Percentiles rank a stretch among this genome's conserved stretches.
phyloP scores from a whole-genome alignment of 441 rosid species.

The Syzygium malaccense region DNA sequence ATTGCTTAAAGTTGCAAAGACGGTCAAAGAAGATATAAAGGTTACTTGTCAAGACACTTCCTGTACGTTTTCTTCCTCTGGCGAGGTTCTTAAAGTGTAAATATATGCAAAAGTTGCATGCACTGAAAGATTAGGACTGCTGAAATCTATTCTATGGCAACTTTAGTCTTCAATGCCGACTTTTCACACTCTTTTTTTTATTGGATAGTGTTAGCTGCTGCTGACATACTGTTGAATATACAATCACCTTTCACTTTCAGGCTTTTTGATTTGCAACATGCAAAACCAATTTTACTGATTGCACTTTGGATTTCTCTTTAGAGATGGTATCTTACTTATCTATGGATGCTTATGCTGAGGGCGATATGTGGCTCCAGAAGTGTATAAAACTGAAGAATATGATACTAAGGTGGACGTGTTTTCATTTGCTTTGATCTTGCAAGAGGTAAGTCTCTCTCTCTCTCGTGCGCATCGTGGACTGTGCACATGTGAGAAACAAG shows the following conservation, averaged over 20 bases:
- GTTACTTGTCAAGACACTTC: conserved; percentile 43
- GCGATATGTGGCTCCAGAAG: conserved; percentile 77
- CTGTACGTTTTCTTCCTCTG: conserved; percentile 32
- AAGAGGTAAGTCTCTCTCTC: conserved; percentile 39
- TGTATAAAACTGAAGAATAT: conserved; percentile 65
- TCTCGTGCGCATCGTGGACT: background rate
- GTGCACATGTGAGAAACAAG: background rate
- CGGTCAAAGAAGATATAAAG: conserved; percentile 46
- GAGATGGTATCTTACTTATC: background rate
- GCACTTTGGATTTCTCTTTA: background rate
- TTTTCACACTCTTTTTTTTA: background rate
- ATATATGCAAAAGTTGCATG: background rate
- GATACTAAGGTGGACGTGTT: conserved; percentile 72
- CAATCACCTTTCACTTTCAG: background rate
- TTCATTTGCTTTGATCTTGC: conserved; percentile 71
- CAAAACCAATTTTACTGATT: background rate
- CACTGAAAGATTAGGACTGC: background rate
- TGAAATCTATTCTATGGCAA: background rate
- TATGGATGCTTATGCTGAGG: conserved; percentile 23
- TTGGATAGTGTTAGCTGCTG: background rate
- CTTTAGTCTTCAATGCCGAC: background rate
- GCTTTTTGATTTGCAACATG: background rate
- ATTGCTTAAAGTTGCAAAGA: conserved; percentile 45
- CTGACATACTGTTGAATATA: background rate
- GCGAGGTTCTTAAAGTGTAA: background rate